Evolutionary conservation across 2,329 filamentous ascomycete genomes (phyloP).

Genomic region (Graphilbum sp.): DNA sequence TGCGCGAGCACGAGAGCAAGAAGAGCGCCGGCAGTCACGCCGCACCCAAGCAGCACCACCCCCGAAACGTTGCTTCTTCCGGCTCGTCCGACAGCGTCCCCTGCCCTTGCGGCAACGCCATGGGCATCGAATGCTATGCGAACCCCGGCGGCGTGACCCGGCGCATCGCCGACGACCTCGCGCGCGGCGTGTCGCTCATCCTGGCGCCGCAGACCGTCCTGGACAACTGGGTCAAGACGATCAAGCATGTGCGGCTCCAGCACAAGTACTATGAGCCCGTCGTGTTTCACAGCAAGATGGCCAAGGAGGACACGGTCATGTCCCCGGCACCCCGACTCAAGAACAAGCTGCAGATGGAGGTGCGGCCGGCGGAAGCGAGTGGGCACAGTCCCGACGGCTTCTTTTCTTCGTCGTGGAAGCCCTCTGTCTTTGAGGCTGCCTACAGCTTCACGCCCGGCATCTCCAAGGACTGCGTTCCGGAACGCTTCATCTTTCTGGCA

Average conservation of each 20-base stretch:
- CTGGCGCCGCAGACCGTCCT: slow-evolving; percentile 10
- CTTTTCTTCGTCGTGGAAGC: slow-evolving; percentile 6
- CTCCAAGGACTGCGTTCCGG: slow-evolving; percentile 9
- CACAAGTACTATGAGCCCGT: slow-evolving; percentile 9
- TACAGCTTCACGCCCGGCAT: slow-evolving; percentile 6
- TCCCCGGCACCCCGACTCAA: slow-evolving; percentile 8
- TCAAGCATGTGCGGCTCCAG: slow-evolving; percentile 7
- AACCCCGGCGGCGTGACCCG: slow-evolving; percentile 10
- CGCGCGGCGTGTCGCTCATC: slow-evolving; percentile 10
- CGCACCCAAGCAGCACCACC: slow-evolving; percentile 7
- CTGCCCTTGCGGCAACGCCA: slow-evolving; percentile 9
- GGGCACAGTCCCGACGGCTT: slow-evolving; percentile 4
- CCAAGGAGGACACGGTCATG: slow-evolving; percentile 8
- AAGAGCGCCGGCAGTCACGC: slow-evolving; percentile 3
- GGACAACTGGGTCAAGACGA: slow-evolving; percentile 10
- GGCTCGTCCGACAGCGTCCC: background rate
- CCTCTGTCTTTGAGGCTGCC: slow-evolving; percentile 2
- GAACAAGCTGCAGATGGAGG: slow-evolving; percentile 9
- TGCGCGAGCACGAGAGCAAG: slow-evolving; percentile 6
- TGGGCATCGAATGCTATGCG: slow-evolving; percentile 12
- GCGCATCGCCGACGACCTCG: slow-evolving; percentile 8
- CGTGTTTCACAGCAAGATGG: slow-evolving; percentile 8
- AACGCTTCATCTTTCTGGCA: slow-evolving; percentile 11
- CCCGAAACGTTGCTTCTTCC: background rate
- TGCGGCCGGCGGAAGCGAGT: slow-evolving; percentile 1